phyloP scores from a whole-genome alignment of 2,329 filamentous ascomycete species.

The Ascochyta rabiei region DNA sequence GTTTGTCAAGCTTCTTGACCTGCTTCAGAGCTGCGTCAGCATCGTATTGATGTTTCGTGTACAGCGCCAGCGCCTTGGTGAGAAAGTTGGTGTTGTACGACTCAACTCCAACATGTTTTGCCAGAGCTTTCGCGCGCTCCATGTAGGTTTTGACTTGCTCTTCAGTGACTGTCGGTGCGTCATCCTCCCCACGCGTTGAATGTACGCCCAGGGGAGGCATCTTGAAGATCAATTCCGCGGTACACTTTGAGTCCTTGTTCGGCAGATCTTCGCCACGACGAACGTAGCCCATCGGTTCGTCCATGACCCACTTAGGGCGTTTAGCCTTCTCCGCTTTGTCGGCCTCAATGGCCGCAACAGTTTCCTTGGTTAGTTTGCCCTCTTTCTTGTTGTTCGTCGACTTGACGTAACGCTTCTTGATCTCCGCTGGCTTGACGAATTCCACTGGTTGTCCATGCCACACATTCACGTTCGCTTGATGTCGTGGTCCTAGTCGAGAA shows the following conservation, averaged over 20 bases:
- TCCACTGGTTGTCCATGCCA: constrained; percentile 91
- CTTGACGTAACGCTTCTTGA: constrained; percentile 76
- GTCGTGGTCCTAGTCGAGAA: constrained; percentile 86
- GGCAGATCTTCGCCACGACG: constrained; percentile 80
- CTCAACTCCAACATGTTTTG: constrained; percentile 71
- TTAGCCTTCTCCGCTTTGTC: constrained; percentile 80
- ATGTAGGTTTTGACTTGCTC: constrained; percentile 78
- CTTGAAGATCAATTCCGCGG: constrained; percentile 78
- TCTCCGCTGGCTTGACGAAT: constrained; percentile 85
- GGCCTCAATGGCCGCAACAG: constrained; percentile 76
- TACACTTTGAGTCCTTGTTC: constrained; percentile 74
- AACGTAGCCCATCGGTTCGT: constrained; percentile 86
- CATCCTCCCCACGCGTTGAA: constrained; percentile 54
- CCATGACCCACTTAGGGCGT: constrained; percentile 90
- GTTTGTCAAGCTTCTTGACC: constrained; percentile 70
- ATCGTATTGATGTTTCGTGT: constrained; percentile 76
- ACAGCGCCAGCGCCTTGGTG: constrained; percentile 77
- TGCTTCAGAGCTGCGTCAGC: constrained; percentile 71
- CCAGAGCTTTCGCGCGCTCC: constrained; percentile 68
- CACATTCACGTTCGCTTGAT: constrained; percentile 82
- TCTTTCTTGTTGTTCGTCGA: constrained; percentile 72
- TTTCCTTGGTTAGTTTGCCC: constrained; percentile 78
- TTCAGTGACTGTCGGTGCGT: constrained; percentile 53
- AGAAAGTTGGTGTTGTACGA: constrained; percentile 83
- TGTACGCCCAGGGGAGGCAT: constrained; percentile 65